Base-by-base conservation (phyloP, 768 basidiomycete genomes). In the Lyophyllum atratum region DNA sequence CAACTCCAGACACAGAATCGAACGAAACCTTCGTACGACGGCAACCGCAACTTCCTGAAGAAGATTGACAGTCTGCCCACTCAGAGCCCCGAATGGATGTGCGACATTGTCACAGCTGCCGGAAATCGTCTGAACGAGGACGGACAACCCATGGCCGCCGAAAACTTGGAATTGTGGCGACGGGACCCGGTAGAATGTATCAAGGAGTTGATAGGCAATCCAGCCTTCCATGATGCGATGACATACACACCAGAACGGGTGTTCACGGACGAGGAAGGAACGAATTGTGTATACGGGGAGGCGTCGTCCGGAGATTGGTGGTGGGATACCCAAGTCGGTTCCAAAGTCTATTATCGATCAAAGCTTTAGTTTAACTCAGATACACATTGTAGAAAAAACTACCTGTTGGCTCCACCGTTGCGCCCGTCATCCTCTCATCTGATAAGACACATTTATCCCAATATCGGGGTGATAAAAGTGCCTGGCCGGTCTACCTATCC, bases 401-500 rank as follows among this genome's bases (percentile, higher is more conserved):
- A 45, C 65, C 64, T 1, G 51, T 47, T 3, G 70, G 69, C 0
- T 67, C 70, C 1, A 66, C 70, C 1, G 49, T 76, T 2, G 67
- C 69, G 2, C 74, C 76, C 0, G 49, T 80, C 1, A 78, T 80
- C 19, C 54, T 79, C 0, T 62, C 74, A 52, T 67, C 68, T 0
- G 68, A 73, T 34, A 73, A 73, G 28, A 71, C 70, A 1, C 34
- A 63, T n/a, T 48, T 80, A 0, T 69, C 73, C 0, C 45, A 62
- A 0, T 76, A 78, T 51, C n/a, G 59, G 2, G 72, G 76, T 1
- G 71, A 78, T 54, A 74, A 79, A 56, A 48, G 48, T 19, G 72
- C 75, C 14, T 78, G 74, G 70, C 77, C 77, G 1, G 69, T 81
- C 0, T 80, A 81, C 54, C 58, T 80, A 0, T 70, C 74, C 0